Evolutionary conservation across 192 early-diverging fungal species (phyloP), one percentile per base, ranked within the genome.

Genomic region (Backusella mclennaniae): DNA sequence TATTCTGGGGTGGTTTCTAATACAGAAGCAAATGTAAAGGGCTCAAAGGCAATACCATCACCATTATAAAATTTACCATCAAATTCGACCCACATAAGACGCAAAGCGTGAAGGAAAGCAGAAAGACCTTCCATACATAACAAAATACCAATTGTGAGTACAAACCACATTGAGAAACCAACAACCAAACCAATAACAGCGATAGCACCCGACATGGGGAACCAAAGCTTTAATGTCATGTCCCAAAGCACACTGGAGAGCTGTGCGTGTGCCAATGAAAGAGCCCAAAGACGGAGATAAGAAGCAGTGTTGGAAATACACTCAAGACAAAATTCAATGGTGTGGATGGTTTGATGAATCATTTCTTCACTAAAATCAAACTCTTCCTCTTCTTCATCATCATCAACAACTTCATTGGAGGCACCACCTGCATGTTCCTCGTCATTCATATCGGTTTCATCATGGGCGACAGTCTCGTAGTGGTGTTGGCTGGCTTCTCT

Each of bases 261-360:
- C 86, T 99, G 98, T 38, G 96, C 96, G 76, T 99, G 98, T 0
- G 98, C 98, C 41, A 99, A 86, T 35, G 96, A 98, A 69, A 99
- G 84, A 69, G 98, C 98, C 98, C 98, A 99, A 70, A 99, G 89
- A 77, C 98, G 96, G 72, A 99, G 93, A 80, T 99, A 99, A 36
- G 96, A 97, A 4, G 98, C 98, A n/a, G 98, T 99, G 85, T 99
- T 97, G 59, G 98, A 99, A 73, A 99, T 97, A 41, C 94, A 94
- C 70, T 91, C 90, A 63, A 99, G 89, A 79, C 95, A 96, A 83
- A 96, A 99, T 83, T 99, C 98, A 79, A 99, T 99, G 6, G 97
- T 98, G 83, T 99, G 98, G 79, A 99, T 98, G 17, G 91, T 87
- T 83, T 98, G 96, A 88, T 98, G 94, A 79, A 99, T 96, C 93